phyloP scores from a whole-genome alignment of 768 basidiomycete species.

The Lactarius pseudohatsudake region DNA sequence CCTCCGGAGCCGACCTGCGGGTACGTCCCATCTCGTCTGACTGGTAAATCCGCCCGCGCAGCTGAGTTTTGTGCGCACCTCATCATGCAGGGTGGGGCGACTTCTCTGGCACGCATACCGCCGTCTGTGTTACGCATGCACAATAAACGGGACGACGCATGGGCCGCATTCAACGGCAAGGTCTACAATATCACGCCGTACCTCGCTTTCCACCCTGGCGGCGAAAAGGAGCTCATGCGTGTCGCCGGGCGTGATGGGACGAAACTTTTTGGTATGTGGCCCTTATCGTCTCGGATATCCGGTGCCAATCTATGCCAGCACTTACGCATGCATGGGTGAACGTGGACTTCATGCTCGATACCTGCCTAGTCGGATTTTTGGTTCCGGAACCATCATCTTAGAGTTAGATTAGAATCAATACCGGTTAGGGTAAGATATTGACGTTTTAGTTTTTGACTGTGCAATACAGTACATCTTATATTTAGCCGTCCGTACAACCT shows the following conservation, averaged over 20 bases:
- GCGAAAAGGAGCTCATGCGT: constrained; percentile 91
- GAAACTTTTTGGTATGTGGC: constrained; percentile 79
- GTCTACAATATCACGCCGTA: constrained; percentile 98
- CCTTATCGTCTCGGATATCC: not conserved
- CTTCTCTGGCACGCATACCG: constrained; percentile 60
- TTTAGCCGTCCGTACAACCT: not conserved
- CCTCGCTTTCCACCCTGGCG: constrained; percentile 89
- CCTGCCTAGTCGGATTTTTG: constrained; percentile 88
- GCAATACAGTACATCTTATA: not conserved
- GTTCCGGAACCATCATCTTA: constrained; percentile 59
- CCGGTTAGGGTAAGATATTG: not conserved
- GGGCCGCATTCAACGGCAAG: constrained; percentile 89
- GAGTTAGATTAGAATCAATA: not conserved
- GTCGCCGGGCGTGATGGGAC: constrained; percentile 95
- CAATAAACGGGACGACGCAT: constrained; percentile 83
- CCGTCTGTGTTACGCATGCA: constrained; percentile 78
- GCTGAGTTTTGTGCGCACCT: constrained; percentile 25
- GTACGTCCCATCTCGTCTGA: constrained; percentile 42
- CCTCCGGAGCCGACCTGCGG: constrained; percentile 75
- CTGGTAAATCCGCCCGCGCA: constrained; percentile 1
- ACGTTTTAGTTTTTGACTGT: not conserved
- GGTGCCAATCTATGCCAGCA: constrained; percentile 46
- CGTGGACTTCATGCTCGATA: constrained; percentile 92
- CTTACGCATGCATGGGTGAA: constrained; percentile 96
- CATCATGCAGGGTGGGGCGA: constrained; percentile 56